These are phyloP conservation scores for Cadophora luteo-olivacea DNA, from an alignment of 2,329 filamentous ascomycete genomes.

Conservation along the genomic window DNA sequence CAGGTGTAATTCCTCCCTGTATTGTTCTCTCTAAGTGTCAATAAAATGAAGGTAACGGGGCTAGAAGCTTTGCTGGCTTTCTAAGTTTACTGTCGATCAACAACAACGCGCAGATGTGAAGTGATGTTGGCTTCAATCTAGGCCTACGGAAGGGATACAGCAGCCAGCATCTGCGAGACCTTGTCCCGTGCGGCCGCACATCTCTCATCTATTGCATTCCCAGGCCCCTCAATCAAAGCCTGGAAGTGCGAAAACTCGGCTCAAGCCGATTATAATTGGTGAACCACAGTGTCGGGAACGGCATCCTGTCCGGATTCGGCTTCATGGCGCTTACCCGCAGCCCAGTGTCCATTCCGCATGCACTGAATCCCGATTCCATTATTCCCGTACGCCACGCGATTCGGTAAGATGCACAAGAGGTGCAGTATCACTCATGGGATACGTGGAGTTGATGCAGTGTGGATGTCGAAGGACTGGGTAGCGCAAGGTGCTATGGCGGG, in stretches of 20 bases:
- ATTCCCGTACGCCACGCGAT: not conserved
- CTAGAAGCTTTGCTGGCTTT: too few relatives aligned
- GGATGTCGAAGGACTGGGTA: not conserved
- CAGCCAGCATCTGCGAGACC: not conserved
- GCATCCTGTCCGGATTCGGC: not conserved
- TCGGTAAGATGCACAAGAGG: not conserved
- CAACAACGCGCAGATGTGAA: not conserved
- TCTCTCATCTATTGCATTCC: not conserved
- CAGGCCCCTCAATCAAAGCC: not conserved
- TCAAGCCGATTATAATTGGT: not conserved
- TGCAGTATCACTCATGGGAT: slow-evolving; percentile 5
- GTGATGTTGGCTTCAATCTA: not conserved
- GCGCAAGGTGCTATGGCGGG: not conserved
- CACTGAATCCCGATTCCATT: not conserved
- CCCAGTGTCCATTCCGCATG: not conserved
- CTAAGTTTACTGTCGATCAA: not conserved
- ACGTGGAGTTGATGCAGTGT: not conserved
- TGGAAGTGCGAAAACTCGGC: not conserved
- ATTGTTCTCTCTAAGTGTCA: too few relatives aligned
- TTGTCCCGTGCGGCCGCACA: not conserved
- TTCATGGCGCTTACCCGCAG: not conserved
- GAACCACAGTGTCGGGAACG: not conserved
- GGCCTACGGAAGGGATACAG: too few relatives aligned
- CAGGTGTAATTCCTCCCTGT: too few relatives aligned
- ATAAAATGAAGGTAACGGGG: too few relatives aligned